Evolutionary conservation across 2,329 filamentous ascomycete species (phyloP).

Genomic region (Aspergillus uvarum): DNA sequence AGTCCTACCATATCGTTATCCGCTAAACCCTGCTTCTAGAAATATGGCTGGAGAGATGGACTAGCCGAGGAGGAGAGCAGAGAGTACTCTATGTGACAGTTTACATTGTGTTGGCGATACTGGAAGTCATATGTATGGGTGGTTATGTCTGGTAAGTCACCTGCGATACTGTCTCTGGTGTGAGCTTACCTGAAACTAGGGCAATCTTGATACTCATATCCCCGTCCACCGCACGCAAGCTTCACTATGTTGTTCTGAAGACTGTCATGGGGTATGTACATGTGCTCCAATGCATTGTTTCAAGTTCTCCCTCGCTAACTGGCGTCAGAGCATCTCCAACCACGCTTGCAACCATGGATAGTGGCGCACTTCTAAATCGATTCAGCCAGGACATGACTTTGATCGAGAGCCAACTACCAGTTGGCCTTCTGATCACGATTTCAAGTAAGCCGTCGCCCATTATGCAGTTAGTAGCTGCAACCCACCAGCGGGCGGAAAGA

Average conservation of each 20-base stretch:
- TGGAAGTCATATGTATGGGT: background rate
- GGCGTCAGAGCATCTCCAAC: background rate
- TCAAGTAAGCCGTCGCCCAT: background rate
- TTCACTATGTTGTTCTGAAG: constrained; percentile 1
- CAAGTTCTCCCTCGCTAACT: background rate
- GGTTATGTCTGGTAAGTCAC: constrained; percentile 1
- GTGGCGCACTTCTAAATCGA: background rate
- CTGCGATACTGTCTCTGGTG: background rate
- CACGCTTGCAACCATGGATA: background rate
- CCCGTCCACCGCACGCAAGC: background rate
- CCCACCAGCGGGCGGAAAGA: no score
- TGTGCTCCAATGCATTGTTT: no score
- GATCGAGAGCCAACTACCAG: constrained; percentile 3
- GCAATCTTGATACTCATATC: constrained; percentile 6
- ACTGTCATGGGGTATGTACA: constrained; percentile 1
- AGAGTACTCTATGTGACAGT: background rate
- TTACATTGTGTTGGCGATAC: background rate
- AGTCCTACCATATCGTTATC: background rate
- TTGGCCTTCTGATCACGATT: background rate
- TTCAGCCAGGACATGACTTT: constrained; percentile 4
- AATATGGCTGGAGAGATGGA: background rate
- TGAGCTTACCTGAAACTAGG: background rate
- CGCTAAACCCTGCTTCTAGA: background rate
- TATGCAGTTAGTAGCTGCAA: background rate
- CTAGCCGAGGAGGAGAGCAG: background rate